Evolutionary conservation across 2,329 filamentous ascomycete genomes (phyloP).

Genomic region (Magnaporthiopsis rhizophila): DNA sequence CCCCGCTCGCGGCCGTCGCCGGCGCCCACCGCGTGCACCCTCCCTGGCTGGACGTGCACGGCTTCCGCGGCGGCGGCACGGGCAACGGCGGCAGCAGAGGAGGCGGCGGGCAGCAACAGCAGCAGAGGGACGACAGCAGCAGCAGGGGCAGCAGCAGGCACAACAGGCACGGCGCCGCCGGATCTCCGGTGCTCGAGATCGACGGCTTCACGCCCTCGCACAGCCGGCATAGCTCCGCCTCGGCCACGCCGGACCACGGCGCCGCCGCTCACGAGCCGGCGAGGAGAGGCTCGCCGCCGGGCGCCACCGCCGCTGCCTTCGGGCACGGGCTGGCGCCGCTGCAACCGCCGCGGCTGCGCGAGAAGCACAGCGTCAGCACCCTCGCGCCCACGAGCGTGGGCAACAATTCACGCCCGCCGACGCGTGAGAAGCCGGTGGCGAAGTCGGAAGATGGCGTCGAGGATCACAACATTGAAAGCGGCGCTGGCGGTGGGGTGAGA

Average conservation of each 20-base stretch:
- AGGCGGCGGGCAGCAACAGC: background rate
- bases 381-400: conserved; percentile 46
- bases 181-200: conserved; percentile 5
- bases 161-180: background rate
- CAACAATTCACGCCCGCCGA: conserved; percentile 48
- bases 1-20: conserved; percentile 71
- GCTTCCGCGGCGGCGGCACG: conserved; percentile 10
- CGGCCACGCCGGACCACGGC: conserved; percentile 15
- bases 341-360: conserved; percentile 30
- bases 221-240: conserved; percentile 21
- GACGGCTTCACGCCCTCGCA: conserved; percentile 16
- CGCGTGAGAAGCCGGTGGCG: conserved; percentile 39
- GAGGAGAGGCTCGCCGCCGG: background rate
- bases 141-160: background rate
- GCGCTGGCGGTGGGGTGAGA: conserved; percentile 15
- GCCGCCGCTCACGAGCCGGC: conserved; percentile 1
- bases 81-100: background rate
- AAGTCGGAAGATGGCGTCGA: conserved; percentile 21
- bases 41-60: conserved; percentile 31
- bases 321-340: conserved; percentile 12
- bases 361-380: conserved; percentile 57
- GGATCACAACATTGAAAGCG: conserved; percentile 7
- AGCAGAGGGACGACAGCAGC: background rate
- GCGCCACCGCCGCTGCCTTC: conserved; percentile 9
- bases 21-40: conserved; percentile 51